Conservation (phyloP, 2,329 filamentous ascomycete genomes). For the Colletotrichum navitas region DNA sequence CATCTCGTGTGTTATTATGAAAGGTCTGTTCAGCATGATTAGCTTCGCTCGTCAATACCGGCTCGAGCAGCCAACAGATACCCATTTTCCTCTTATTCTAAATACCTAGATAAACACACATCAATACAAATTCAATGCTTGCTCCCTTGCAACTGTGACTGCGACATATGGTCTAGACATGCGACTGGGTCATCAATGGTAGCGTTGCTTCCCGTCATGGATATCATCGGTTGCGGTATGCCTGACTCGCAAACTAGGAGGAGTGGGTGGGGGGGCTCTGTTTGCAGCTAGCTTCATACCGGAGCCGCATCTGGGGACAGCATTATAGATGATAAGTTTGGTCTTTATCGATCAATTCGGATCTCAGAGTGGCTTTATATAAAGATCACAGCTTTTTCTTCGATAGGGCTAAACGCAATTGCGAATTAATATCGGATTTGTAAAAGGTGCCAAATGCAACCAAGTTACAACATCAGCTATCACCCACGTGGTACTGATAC, state of each 20-base stretch:
- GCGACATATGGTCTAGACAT: not conserved
- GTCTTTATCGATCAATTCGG: constrained; percentile 9
- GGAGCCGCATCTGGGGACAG: constrained; percentile 19
- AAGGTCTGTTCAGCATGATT: too few relatives aligned
- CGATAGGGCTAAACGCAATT: not conserved
- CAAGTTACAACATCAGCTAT: not conserved
- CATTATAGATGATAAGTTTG: not conserved
- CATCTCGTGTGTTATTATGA: not conserved
- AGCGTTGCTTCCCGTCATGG: not conserved
- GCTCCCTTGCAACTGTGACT: not conserved
- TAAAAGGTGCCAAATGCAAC: not conserved
- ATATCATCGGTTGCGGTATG: constrained; percentile 12
- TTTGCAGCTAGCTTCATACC: not conserved
- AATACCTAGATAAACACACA: not conserved
- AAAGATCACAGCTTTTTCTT: not conserved
- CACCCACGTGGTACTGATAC: not conserved
- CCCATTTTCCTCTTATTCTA: too few relatives aligned
- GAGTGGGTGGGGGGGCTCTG: not conserved
- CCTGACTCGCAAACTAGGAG: not conserved
- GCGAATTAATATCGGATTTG: not conserved
- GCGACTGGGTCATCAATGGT: not conserved
- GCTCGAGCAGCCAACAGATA: too few relatives aligned
- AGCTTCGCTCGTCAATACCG: too few relatives aligned
- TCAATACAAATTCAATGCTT: not conserved
- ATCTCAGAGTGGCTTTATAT: not conserved